Evolutionary conservation across 148 eudicot genomes (phyloP).

Genomic region (Nyssa sinensis): DNA sequence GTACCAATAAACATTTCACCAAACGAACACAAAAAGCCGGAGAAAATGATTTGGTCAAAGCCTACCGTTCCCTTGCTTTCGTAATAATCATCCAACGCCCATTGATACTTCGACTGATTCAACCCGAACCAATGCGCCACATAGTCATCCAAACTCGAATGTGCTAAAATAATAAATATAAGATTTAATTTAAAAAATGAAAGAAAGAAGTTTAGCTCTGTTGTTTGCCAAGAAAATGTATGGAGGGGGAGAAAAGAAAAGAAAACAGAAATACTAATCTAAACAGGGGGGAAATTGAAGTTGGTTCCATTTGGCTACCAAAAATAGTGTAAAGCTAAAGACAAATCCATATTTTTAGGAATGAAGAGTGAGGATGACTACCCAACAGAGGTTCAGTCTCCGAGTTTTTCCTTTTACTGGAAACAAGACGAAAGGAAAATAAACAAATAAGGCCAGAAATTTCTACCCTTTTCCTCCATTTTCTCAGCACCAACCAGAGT

Average conservation of each 20-base stretch:
- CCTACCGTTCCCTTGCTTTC: conserved; percentile 71
- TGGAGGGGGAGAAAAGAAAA: no score
- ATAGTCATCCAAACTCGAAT: conserved; percentile 36
- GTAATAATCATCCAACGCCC: conserved; percentile 95
- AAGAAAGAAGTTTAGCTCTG: no score
- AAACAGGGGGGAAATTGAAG: background rate
- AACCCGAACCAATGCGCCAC: conserved; percentile 93
- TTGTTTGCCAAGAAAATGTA: no score
- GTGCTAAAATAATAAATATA: background rate
- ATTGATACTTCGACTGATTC: conserved; percentile 94
- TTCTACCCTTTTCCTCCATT: background rate
- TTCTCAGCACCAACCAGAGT: background rate
- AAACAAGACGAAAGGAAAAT: background rate
- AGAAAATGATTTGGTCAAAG: background rate
- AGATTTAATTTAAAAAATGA: no score
- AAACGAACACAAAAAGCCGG: background rate
- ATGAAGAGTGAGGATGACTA: background rate
- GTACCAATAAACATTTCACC: conserved; percentile 4
- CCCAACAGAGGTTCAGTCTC: background rate
- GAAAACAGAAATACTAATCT: no score
- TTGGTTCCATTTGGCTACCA: background rate
- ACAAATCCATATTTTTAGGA: background rate
- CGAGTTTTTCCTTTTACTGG: no score
- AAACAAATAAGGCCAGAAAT: background rate
- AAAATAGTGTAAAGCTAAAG: background rate